A percentile compares a stretch with the other conserved stretches of the same genome.
Evolutionary conservation across 1,284 basidiomycete genomes (phyloP).

Genomic region (Leccinum ambiguum): DNA sequence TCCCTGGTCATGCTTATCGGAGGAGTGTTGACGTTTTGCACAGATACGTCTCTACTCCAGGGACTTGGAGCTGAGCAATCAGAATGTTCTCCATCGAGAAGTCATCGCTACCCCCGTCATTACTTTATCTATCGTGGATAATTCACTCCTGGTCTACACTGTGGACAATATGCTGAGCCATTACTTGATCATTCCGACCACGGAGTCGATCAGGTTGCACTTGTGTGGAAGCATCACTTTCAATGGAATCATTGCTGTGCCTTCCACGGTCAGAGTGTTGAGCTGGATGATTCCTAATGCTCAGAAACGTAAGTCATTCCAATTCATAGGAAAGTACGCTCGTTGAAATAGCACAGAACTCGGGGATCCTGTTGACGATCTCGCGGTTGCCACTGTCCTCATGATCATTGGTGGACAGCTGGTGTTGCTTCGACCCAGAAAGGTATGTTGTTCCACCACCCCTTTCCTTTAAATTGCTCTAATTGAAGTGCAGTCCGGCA

Average conservation of each 20-base stretch:
- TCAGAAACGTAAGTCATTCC: conserved; percentile 76
- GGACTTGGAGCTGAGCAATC: conserved; percentile 86
- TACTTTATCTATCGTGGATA: conserved; percentile 90
- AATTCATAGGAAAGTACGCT: conserved; percentile 1
- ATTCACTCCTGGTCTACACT: conserved; percentile 95
- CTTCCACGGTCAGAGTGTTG: conserved; percentile 84
- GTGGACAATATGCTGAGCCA: conserved; percentile 95
- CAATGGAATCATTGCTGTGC: conserved; percentile 85
- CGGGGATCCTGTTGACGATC: conserved; percentile 92
- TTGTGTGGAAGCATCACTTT: conserved; percentile 96
- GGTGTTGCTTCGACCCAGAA: conserved; percentile 82
- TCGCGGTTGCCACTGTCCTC: conserved; percentile 92
- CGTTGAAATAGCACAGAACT: conserved; percentile 55
- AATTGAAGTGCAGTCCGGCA: conserved; percentile 54
- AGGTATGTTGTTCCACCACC: conserved; percentile 43
- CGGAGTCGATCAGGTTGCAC: conserved; percentile 82
- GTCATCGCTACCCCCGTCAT: conserved; percentile 77
- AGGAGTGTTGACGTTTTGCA: conserved; percentile 7
- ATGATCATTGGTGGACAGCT: conserved; percentile 96
- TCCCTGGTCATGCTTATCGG: neutral
- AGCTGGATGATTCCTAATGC: conserved; percentile 97
- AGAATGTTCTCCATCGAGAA: conserved; percentile 84
- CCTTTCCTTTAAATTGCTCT: conserved; percentile 4
- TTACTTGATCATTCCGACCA: conserved; percentile 87
- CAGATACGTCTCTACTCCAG: conserved; percentile 93